phyloP scores from a whole-genome alignment of 2,329 filamentous ascomycete species.

The Calonectria montana region DNA sequence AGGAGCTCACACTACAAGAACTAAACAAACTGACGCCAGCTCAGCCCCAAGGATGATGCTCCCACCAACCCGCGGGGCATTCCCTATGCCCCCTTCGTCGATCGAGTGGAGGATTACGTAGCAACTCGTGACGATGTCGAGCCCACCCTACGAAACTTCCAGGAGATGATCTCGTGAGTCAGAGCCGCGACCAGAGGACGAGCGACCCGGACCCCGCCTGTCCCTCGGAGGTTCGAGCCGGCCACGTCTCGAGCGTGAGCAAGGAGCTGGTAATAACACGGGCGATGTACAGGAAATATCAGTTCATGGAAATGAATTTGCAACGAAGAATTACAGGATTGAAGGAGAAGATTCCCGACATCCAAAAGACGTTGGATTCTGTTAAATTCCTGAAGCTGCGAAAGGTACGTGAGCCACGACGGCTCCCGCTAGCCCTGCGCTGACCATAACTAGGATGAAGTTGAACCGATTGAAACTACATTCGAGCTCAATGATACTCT shows the following conservation, averaged over 20 bases:
- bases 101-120: slow-evolving; percentile 90
- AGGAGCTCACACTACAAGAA: background rate
- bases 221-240: slow-evolving; percentile 18
- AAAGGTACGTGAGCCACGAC: slow-evolving; percentile 62
- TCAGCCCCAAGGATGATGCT: slow-evolving; percentile 58
- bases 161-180: slow-evolving; percentile 91
- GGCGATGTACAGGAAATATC: slow-evolving; percentile 82
- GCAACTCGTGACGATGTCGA: slow-evolving; percentile 83
- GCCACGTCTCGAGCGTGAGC: slow-evolving; percentile 7
- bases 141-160: slow-evolving; percentile 82
- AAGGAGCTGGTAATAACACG: slow-evolving; percentile 32
- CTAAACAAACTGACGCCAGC: slow-evolving; percentile 27
- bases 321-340: slow-evolving; percentile 84
- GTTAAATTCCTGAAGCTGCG: slow-evolving; percentile 85
- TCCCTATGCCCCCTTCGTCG: slow-evolving; percentile 85
- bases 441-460: slow-evolving; percentile 55
- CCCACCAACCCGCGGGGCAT: slow-evolving; percentile 85
- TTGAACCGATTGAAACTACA: slow-evolving; percentile 85
- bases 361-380: slow-evolving; percentile 93
- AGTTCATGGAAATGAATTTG: slow-evolving; percentile 98
- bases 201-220: slow-evolving; percentile 8
- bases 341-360: slow-evolving; percentile 96
- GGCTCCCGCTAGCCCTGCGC: background rate
- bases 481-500: slow-evolving; percentile 98
- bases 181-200: slow-evolving; percentile 18